Conservation (phyloP, 1,284 basidiomycete species). For the Fomitopsis palustris region DNA sequence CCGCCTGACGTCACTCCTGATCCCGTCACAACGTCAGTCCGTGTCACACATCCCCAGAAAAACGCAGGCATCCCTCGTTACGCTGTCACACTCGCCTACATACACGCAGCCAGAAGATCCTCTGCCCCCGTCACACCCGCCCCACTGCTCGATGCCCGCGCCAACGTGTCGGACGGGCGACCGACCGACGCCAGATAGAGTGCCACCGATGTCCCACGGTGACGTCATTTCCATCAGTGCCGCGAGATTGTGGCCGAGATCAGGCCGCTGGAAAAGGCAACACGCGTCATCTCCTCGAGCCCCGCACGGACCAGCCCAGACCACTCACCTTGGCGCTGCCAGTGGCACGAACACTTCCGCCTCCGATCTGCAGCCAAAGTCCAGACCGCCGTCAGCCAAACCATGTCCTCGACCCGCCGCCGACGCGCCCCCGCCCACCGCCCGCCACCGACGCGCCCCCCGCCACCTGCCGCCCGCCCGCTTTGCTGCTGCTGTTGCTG, state of each 20-base stretch:
- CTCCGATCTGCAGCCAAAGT: slow-evolving; percentile 40
- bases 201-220: neutral
- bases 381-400: neutral
- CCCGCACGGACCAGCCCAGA: slow-evolving; percentile 5
- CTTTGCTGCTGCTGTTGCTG: neutral
- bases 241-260: slow-evolving; percentile 25
- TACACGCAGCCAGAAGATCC: neutral
- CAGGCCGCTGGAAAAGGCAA: slow-evolving; percentile 20
- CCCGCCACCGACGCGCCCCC: neutral
- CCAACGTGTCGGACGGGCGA: neutral
- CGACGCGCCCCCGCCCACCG: neutral
- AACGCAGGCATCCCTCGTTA: neutral
- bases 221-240: slow-evolving; percentile 16
- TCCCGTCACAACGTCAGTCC: neutral
- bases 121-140: neutral
- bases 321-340: slow-evolving; percentile 67
- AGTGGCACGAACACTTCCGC: slow-evolving; percentile 83
- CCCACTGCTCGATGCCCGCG: neutral
- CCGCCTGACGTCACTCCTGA: slow-evolving; percentile 5
- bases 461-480: neutral
- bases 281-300: slow-evolving; percentile 21
- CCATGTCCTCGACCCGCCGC: neutral
- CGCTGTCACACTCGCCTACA: neutral
- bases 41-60: neutral
- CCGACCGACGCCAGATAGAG: neutral